Percentiles rank a stretch among this genome's conserved stretches.
Conservation (phyloP, 768 basidiomycete genomes). For the Mycena filopes region DNA sequence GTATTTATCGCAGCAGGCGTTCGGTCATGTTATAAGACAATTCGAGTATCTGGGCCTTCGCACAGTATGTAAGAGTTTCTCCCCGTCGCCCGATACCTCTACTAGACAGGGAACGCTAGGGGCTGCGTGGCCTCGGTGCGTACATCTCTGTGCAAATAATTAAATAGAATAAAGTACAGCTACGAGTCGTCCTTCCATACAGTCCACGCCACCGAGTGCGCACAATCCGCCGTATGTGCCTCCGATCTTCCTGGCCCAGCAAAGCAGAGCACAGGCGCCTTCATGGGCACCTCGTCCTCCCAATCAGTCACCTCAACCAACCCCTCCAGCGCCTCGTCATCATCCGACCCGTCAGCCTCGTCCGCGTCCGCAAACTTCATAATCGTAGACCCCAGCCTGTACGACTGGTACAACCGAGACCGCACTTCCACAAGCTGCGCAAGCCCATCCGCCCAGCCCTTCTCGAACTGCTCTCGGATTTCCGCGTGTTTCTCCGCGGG, state of each 20-base stretch:
- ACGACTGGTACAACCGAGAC: conserved; percentile 56
- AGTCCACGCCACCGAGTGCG: conserved; percentile 50
- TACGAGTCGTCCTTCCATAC: conserved; percentile 43
- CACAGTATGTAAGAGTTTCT: too few relatives aligned
- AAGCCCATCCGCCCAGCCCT: conserved; percentile 73
- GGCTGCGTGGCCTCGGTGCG: too few relatives aligned
- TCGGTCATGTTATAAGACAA: too few relatives aligned
- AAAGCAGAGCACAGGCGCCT: conserved; percentile 54
- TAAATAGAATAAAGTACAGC: not conserved
- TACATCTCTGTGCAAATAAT: too few relatives aligned
- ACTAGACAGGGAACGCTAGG: too few relatives aligned
- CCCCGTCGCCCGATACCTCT: too few relatives aligned
- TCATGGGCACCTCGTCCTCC: conserved; percentile 36
- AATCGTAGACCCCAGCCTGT: conserved; percentile 54
- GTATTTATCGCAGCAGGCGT: too few relatives aligned
- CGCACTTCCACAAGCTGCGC: conserved; percentile 61
- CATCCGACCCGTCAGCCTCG: conserved; percentile 36
- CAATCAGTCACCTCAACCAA: conserved; percentile 46
- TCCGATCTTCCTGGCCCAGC: conserved; percentile 42
- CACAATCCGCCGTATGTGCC: conserved; percentile 51
- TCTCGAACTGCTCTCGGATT: conserved; percentile 63
- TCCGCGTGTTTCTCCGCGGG: conserved; percentile 47
- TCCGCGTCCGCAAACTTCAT: conserved; percentile 50
- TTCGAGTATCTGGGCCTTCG: too few relatives aligned
- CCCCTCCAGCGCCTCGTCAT: conserved; percentile 49